phyloP scores from a whole-genome alignment of 2,329 filamentous ascomycete species.

The Phoma herbarum region DNA sequence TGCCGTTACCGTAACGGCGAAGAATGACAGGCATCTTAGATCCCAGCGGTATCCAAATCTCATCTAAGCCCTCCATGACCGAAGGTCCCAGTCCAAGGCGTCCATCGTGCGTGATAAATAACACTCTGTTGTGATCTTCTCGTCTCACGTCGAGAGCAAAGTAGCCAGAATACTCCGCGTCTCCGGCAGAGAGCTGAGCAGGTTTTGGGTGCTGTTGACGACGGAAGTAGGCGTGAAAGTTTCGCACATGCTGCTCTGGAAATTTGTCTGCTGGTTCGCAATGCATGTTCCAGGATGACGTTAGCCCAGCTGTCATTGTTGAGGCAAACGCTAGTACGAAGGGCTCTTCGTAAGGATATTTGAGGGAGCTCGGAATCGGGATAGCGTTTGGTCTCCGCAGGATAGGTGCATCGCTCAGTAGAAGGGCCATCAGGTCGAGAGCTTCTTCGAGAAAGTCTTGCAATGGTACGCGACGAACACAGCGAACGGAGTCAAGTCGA shows the following conservation, averaged over 20 bases:
- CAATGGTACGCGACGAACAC: not conserved
- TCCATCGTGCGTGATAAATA: constrained; percentile 14
- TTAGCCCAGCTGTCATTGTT: constrained; percentile 2
- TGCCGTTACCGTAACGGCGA: constrained; percentile 1
- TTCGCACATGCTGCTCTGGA: not conserved
- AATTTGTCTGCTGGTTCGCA: not conserved
- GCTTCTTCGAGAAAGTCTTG: not conserved
- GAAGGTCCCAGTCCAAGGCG: constrained; percentile 22
- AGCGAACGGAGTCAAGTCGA: not conserved
- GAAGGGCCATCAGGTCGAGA: not conserved
- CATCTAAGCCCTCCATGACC: constrained; percentile 4
- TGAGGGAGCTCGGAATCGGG: not conserved
- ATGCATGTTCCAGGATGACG: not conserved
- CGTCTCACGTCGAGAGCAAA: not conserved
- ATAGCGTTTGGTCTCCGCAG: not conserved
- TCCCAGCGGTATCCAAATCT: constrained; percentile 24
- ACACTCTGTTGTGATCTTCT: not conserved
- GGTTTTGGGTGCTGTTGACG: not conserved
- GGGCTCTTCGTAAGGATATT: constrained; percentile 1
- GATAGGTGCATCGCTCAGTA: constrained; percentile 4
- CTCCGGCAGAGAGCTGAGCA: not conserved
- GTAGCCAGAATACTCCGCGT: not conserved
- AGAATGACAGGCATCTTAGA: constrained; percentile 22
- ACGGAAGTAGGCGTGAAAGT: constrained; percentile 1
- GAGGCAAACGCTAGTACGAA: not conserved